Percentiles rank a stretch among this genome's conserved stretches.
These are phyloP conservation scores for Lachancea quebecensis DNA, from an alignment of 805 yeast species.

Conservation along the genomic window DNA sequence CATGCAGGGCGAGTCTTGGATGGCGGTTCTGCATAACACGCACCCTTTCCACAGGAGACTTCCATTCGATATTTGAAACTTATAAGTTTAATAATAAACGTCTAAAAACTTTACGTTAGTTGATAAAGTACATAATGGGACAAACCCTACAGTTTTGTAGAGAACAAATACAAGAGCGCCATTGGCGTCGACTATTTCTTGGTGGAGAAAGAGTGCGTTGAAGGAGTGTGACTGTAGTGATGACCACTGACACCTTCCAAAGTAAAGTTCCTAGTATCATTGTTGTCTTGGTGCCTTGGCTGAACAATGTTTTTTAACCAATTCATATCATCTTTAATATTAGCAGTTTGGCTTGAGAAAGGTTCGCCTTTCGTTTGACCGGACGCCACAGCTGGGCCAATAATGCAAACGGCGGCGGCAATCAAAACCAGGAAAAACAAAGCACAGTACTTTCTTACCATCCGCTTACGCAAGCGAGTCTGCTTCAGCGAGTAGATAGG, in stretches of 20 bases:
- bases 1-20: too few relatives aligned
- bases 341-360: constrained; percentile 29
- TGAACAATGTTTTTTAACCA: constrained; percentile 67
- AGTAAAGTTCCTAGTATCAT: constrained; percentile 70
- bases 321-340: constrained; percentile 6
- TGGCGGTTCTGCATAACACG: too few relatives aligned
- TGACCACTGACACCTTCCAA: constrained; percentile 31
- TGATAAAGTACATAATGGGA: not conserved
- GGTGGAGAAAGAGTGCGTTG: constrained; percentile 49
- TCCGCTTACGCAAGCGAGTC: constrained; percentile 92
- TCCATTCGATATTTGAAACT: not conserved
- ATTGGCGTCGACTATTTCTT: constrained; percentile 30
- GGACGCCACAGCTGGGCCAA: constrained; percentile 88
- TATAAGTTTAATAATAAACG: not conserved
- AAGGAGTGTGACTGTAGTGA: constrained; percentile 45
- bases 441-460: constrained; percentile 88
- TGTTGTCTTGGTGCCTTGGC: constrained; percentile 74
- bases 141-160: too few relatives aligned
- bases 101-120: not conserved
- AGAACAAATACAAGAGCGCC: too few relatives aligned
- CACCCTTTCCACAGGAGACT: too few relatives aligned
- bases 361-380: constrained; percentile 38
- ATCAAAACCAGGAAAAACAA: constrained; percentile 67
- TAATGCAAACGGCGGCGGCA: constrained; percentile 67
- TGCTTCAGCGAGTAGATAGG: constrained; percentile 96